Evolutionary conservation across 805 yeast genomes (phyloP), one percentile per base, ranked within the genome.

Genomic region (Lachancea waltii): DNA sequence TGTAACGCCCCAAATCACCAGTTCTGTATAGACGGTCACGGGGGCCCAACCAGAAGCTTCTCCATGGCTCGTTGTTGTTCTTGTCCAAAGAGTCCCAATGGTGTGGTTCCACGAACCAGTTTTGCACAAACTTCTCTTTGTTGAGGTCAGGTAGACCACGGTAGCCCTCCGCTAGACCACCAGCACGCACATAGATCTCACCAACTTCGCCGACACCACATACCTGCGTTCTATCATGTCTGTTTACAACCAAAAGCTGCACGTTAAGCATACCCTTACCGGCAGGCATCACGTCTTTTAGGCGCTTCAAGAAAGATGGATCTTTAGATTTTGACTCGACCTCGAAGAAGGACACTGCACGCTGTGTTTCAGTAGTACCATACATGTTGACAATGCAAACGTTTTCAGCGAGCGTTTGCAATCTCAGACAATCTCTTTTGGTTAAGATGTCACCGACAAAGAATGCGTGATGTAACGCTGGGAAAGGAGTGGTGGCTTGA

Each of bases 141-240:
- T 89, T 92, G 58, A 86, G 65, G 22, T 89, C 95, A 5, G 95
- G 96, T 43, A 89, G 72, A 32, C 89, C 85, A 53, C 96, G 74
- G 64, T 92, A 92, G 3, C 97, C 96, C 62, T 90, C 98, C 13
- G 97, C 95, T 41, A 92, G 71, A 35, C 99, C 99, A 41, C 86
- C 98, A 27, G 98, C 99, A 58, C 99, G 79, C 8, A 94, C 97
- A 56, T 92, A 92, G 46, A 92, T 89, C 62, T 92, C 99, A 56
- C 99, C 99, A 44, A 92, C 92, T 64, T 92, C 99, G 49, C 99
- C 98, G 47, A 92, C 87, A 63, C 97, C 98, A 69, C 98, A 92
- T 6, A 92, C 77, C 64, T 86, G 94, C 14, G 85, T 73, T 42
- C 83, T 74, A 53, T 90, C 95, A 53, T 84, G 70, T 59, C 97